Conservation (phyloP, 257 asterid genomes). For the Solanum stenotomum region DNA sequence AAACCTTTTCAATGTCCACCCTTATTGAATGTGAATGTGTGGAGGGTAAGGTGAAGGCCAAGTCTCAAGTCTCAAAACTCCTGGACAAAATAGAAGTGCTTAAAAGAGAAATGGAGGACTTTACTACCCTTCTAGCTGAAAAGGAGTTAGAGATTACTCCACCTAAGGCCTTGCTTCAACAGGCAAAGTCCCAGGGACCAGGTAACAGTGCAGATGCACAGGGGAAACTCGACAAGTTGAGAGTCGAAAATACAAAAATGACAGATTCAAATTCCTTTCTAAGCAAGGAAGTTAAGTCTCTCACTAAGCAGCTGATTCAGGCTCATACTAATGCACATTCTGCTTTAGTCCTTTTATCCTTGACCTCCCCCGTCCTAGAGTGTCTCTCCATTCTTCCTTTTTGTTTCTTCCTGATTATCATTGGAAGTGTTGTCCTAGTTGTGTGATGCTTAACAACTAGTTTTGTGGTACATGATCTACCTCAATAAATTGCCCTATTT, state of each 20-base stretch:
- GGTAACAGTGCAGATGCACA: not conserved
- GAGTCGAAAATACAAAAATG: not conserved
- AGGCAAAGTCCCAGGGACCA: not conserved
- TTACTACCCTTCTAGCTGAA: too few species aligned
- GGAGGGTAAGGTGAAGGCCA: too few species aligned
- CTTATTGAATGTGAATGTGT: too few species aligned
- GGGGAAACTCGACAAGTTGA: not conserved
- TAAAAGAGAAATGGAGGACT: too few species aligned
- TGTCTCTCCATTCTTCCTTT: not conserved
- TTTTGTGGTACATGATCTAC: not conserved
- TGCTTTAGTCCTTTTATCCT: not conserved
- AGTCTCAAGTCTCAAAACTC: too few species aligned
- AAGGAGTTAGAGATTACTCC: too few species aligned
- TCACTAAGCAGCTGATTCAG: not conserved
- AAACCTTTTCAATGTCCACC: too few species aligned
- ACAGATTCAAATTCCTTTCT: not conserved
- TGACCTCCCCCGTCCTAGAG: not conserved
- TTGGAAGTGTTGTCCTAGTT: not conserved
- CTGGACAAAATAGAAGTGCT: too few species aligned
- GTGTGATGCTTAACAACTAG: not conserved
- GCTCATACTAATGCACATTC: not conserved
- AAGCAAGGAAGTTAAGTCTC: not conserved
- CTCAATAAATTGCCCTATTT: not conserved
- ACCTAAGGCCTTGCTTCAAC: too few species aligned
- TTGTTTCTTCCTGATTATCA: not conserved